Evolutionary conservation across 768 basidiomycete genomes (phyloP), one percentile per base, ranked within the genome.

Genomic region (Tricholoma furcatifolium): DNA sequence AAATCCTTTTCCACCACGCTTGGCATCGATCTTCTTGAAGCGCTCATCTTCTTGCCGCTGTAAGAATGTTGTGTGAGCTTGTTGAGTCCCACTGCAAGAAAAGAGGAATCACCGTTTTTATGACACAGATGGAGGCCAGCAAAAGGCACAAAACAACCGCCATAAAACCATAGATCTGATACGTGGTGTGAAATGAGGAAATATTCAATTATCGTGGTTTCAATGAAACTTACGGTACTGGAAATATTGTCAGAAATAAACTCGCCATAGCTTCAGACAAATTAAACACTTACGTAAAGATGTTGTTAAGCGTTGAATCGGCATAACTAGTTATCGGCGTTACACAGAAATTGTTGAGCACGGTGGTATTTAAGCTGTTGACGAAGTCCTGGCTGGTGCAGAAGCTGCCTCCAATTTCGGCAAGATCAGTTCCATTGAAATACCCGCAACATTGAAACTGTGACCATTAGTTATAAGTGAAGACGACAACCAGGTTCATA

Each of bases 401-500:
- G 65, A 85, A 85, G 4, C 51, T 66, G 32, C 86, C 85, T n/a
- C 82, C 83, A 43, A 85, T 71, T 55, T 78, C 82, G 31, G 78
- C 76, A 3, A 74, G 58, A 54, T 87, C 80, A 2, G 80, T 81
- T 18, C 81, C 81, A 57, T 81, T 81, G 65, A 88, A 88, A 68
- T 93, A 96, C 15, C 93, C 93, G 61, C 93, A 96, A 71, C 93
- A 95, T 51, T 70, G 66, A 60, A 92, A 76, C 92, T 94, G 52
- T 36, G 36, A 60, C 47, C 34, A 44, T 11, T 38, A 24, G 32
- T 31, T 36, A 21, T 45, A 20, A 47, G 17, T 36, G n/a, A 31
- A 39, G 10, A 15, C 45, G 46, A 11, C 47, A 18, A 6, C 15
- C 12, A 24, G 15, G 36, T 47, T 69, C 78, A 54, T 57, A 92